Evolutionary conservation across 805 yeast species (phyloP).

Genomic region (Starmerella kuoi): DNA sequence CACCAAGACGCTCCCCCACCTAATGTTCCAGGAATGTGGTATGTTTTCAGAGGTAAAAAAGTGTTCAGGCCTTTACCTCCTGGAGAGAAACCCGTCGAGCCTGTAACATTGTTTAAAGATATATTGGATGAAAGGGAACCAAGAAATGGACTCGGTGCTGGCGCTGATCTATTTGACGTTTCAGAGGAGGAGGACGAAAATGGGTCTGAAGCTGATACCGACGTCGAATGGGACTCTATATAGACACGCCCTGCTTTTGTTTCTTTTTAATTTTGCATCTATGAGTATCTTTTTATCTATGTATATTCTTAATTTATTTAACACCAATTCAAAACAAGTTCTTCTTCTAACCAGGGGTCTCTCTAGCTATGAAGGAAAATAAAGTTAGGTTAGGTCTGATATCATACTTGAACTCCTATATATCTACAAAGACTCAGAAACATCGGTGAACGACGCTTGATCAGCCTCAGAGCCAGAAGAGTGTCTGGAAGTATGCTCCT

Average conservation of each 20-base stretch:
- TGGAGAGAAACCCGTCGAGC: constrained; percentile 20
- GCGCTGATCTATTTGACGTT: not conserved
- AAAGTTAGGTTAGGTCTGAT: too few relatives aligned
- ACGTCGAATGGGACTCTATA: constrained; percentile 8
- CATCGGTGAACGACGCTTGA: not conserved
- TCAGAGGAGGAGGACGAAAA: not conserved
- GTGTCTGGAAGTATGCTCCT: not conserved
- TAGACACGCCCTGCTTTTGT: not conserved
- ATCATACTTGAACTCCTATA: too few relatives aligned
- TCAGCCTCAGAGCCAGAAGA: not conserved
- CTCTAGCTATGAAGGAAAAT: too few relatives aligned
- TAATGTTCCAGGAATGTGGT: constrained; percentile 30
- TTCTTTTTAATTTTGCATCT: too few relatives aligned
- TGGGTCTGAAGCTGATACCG: constrained; percentile 17
- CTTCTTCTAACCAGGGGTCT: too few relatives aligned
- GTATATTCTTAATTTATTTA: too few relatives aligned
- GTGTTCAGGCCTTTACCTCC: constrained; percentile 29
- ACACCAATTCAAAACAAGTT: too few relatives aligned
- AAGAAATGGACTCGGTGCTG: not conserved
- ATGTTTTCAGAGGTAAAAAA: constrained; percentile 30
- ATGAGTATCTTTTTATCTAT: too few relatives aligned
- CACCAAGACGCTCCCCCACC: constrained; percentile 21
- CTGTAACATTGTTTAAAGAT: constrained; percentile 19
- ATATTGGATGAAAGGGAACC: constrained; percentile 1
- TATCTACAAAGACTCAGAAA: too few relatives aligned